Conservation (phyloP, 768 basidiomycete genomes). For the Pulveroboletus sp. region DNA sequence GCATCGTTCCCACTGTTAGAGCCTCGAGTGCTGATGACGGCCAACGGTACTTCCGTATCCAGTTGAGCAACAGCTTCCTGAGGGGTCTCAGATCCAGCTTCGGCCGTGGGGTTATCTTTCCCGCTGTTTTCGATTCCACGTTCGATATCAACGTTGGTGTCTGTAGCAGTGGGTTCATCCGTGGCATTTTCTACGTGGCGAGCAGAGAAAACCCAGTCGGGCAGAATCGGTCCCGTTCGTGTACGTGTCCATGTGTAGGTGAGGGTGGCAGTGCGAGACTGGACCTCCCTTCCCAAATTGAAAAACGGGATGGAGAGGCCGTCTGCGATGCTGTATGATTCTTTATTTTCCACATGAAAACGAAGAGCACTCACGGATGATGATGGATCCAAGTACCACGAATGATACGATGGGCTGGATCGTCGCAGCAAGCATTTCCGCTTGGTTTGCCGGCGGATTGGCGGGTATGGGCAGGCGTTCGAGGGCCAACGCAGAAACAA, state of each 20-base stretch:
- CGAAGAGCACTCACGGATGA: slow-evolving; percentile 58
- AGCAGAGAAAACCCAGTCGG: slow-evolving; percentile 45
- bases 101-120: background rate
- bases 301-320: slow-evolving; percentile 71
- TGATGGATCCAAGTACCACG: slow-evolving; percentile 80
- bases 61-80: no score
- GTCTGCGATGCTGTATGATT: slow-evolving; percentile 36
- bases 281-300: slow-evolving; percentile 45
- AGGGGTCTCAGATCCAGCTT: no score
- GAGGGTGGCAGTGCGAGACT: slow-evolving; percentile 45
- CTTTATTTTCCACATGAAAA: background rate
- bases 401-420: slow-evolving; percentile 86
- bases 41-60: background rate
- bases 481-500: slow-evolving; percentile 74
- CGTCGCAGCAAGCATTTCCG: slow-evolving; percentile 66
- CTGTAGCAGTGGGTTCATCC: background rate
- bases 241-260: slow-evolving; percentile 41
- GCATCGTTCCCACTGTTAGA: background rate
- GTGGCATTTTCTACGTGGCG: slow-evolving; percentile 22
- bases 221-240: slow-evolving; percentile 21
- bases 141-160: slow-evolving; percentile 18
- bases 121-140: slow-evolving; percentile 7
- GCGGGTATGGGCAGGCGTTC: slow-evolving; percentile 54
- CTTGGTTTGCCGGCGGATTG: slow-evolving; percentile 59
- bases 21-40: background rate